phyloP scores from a whole-genome alignment of 768 basidiomycete species.

The Lentinus brumalis region DNA sequence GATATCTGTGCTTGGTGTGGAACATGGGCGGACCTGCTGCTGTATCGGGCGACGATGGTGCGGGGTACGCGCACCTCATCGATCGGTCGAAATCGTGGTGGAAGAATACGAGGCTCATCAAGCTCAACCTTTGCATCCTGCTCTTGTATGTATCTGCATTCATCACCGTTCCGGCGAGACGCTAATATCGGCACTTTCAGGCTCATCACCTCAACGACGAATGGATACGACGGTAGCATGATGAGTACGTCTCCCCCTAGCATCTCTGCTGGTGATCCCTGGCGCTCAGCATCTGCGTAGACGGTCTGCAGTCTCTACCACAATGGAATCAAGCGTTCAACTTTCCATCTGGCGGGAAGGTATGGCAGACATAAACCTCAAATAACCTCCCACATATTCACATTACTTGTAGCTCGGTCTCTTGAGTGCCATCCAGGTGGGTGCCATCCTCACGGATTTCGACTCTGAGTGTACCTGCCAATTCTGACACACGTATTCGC shows the following conservation, averaged over 20 bases:
- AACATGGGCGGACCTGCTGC: conserved; percentile 30
- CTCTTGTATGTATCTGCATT: conserved; percentile 25
- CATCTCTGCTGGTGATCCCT: not conserved
- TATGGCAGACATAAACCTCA: conserved; percentile 7
- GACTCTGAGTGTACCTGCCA: not conserved
- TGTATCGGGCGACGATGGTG: conserved; percentile 16
- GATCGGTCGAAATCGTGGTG: conserved; percentile 24
- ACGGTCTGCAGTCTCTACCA: conserved; percentile 39
- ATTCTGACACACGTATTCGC: not conserved
- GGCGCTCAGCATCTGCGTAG: conserved; percentile 14
- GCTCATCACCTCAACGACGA: conserved; percentile 39
- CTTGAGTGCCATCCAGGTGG: conserved; percentile 39
- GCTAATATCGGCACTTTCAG: conserved; percentile 15
- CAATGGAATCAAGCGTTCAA: conserved; percentile 40
- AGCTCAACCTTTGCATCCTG: conserved; percentile 32
- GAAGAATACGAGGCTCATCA: conserved; percentile 28
- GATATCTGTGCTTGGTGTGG: too few relatives aligned
- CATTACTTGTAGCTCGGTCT: conserved; percentile 34
- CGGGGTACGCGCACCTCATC: conserved; percentile 26
- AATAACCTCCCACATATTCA: not conserved
- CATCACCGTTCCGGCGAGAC: not conserved
- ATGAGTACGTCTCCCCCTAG: conserved; percentile 34
- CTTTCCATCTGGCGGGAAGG: conserved; percentile 33
- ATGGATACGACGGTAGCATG: conserved; percentile 44
- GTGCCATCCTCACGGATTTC: conserved; percentile 2